Evolutionary conservation across 2,329 filamentous ascomycete genomes (phyloP), one percentile per base, ranked within the genome.

Genomic region (Shiraia sp.): DNA sequence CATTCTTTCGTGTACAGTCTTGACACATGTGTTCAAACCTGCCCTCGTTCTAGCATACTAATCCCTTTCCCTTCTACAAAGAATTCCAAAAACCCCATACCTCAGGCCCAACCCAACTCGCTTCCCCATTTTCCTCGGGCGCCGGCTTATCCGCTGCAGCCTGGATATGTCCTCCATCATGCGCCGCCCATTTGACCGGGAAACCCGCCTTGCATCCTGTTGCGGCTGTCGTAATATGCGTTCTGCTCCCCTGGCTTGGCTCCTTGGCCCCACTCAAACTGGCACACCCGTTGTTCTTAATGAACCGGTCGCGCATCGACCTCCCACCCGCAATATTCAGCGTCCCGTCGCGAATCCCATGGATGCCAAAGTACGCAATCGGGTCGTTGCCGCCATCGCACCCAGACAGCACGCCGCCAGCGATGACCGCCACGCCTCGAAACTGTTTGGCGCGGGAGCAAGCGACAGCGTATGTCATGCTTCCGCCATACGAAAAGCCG

Each of bases 401-500:
- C 10, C 53, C 53, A 16, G 42, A 49, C 27, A 54, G 19, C 25
- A 36, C 33, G 3, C 42, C 53, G 17, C 51, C 53, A 24, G 48
- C 51, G 17, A 54, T 44, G 12, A 50, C 48, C 13, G 67, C 64
- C 12, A 75, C 67, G 26, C 69, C 73, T 23, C 68, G 63, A 53
- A 75, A 67, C 32, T 57, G 54, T 26, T 58, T 52, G 7, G 72
- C 62, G 10, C 70, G 66, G 1, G 72, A 64, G 45, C 73, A 76
- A 4, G 73, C 72, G n/a, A 74, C 54, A 0, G 69, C 59, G 49
- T 63, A 72, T 1, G 63, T 66, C 69, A 76, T 75, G 23, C 67
- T 64, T 28, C 66, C 72, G 25, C 73, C 72, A 49, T 73, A 74
- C 46, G 68, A 72, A 56, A 72, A 75, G 10, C 72, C 72, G 2